Conservation (phyloP, 148 eudicot species). For the Amaranthus palmeri region DNA sequence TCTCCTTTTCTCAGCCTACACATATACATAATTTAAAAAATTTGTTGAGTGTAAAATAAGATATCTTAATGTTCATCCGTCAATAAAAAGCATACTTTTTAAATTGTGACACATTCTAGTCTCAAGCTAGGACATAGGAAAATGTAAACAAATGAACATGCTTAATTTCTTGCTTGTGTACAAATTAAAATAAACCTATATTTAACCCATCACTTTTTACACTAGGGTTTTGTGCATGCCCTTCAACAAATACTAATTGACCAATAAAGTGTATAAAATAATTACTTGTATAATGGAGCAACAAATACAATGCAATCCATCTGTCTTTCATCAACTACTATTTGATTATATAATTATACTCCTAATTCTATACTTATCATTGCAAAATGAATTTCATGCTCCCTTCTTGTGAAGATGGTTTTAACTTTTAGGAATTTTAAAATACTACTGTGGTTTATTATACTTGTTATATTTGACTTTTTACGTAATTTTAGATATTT, state of each 20-base stretch:
- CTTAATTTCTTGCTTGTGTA: constrained; percentile 1
- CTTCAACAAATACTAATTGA: not conserved
- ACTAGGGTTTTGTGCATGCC: constrained; percentile 27
- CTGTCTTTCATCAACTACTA: constrained; percentile 17
- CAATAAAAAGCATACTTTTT: constrained; percentile 25
- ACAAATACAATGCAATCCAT: not conserved
- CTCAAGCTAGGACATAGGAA: not conserved
- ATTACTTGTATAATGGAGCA: too few species aligned
- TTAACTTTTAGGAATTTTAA: constrained; percentile 4
- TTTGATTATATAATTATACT: constrained; percentile 13
- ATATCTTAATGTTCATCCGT: not conserved
- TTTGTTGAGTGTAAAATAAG: constrained; percentile 19
- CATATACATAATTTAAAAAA: too few species aligned
- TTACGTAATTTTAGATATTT: too few species aligned
- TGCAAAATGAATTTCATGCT: constrained; percentile 19
- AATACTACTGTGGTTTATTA: too few species aligned
- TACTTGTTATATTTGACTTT: too few species aligned
- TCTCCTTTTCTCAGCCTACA: too few species aligned
- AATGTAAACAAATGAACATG: constrained; percentile 12
- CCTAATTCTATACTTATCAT: not conserved
- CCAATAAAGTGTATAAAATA: too few species aligned
- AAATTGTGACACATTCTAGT: not conserved
- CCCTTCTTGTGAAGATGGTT: not conserved
- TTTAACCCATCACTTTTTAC: constrained; percentile 21
- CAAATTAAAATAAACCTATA: constrained; percentile 4